These are phyloP conservation scores for Penicillium hesseltinei DNA, from an alignment of 2,329 filamentous ascomycete species.

Conservation along the genomic window DNA sequence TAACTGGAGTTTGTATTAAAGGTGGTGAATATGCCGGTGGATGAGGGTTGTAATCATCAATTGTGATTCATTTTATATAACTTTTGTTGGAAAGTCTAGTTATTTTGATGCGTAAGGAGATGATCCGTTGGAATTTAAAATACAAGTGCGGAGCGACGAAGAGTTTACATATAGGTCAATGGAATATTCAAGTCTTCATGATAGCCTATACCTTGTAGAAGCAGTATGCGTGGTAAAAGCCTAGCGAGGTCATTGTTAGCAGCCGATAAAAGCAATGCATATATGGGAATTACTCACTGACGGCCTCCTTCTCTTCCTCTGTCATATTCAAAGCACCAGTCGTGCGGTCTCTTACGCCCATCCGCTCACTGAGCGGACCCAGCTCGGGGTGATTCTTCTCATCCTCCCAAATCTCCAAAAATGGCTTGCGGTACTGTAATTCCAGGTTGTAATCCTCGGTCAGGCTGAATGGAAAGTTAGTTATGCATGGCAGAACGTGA, in stretches of 20 bases:
- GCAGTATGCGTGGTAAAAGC: slow-evolving; percentile 91
- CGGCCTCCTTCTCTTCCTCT: slow-evolving; percentile 88
- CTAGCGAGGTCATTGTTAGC: slow-evolving; percentile 27
- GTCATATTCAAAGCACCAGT: slow-evolving; percentile 68
- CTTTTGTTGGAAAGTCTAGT: not conserved
- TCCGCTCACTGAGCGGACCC: slow-evolving; percentile 85
- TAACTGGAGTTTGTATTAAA: not conserved
- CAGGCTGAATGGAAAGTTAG: slow-evolving; percentile 46
- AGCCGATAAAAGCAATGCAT: not conserved
- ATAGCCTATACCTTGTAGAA: slow-evolving; percentile 80
- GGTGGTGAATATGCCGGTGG: too few species aligned
- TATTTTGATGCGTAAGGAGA: too few species aligned
- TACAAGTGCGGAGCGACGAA: not conserved
- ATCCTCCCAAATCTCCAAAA: slow-evolving; percentile 85
- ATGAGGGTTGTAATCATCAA: not conserved
- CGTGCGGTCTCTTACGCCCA: slow-evolving; percentile 78
- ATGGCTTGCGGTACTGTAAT: slow-evolving; percentile 87
- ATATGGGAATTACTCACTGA: slow-evolving; percentile 47
- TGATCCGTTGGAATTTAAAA: not conserved
- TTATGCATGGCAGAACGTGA: not conserved
- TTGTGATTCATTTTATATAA: not conserved
- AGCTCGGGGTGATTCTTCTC: slow-evolving; percentile 83
- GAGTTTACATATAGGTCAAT: not conserved
- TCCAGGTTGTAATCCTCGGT: slow-evolving; percentile 97
- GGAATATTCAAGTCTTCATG: not conserved